Evolutionary conservation across 352 stramenopile species (phyloP).

Genomic region (Phytophthora ohioensis): DNA sequence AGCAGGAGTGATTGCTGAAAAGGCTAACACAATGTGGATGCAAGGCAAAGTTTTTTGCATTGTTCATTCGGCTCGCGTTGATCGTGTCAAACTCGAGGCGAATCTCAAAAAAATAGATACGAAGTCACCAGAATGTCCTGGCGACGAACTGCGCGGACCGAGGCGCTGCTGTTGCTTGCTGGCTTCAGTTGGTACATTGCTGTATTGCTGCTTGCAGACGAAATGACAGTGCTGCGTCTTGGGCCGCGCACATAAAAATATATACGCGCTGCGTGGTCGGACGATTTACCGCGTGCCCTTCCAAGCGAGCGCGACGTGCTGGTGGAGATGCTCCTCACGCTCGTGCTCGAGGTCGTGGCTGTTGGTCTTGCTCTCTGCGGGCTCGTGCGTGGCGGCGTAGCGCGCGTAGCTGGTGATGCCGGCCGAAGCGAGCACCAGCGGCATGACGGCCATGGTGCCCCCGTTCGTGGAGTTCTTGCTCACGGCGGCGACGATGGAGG

Average conservation of each 20-base stretch:
- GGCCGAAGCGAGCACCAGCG: slow-evolving; percentile 69
- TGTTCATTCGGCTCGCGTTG: slow-evolving; percentile 21
- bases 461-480: slow-evolving; percentile 52
- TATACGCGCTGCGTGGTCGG: slow-evolving; percentile 3
- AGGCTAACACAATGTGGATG: neutral
- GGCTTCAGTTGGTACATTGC: too few species aligned
- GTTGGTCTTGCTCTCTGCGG: slow-evolving; percentile 40
- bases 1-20: neutral
- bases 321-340: slow-evolving; percentile 60
- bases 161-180: neutral
- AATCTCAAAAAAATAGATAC: slow-evolving; percentile 31
- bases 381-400: slow-evolving; percentile 54
- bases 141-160: slow-evolving; percentile 9
- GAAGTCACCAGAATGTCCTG: slow-evolving; percentile 11
- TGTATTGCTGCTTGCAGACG: neutral
- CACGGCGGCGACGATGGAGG: slow-evolving; percentile 49
- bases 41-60: slow-evolving; percentile 5
- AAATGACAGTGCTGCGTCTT: neutral
- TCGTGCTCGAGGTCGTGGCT: slow-evolving; percentile 43
- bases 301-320: slow-evolving; percentile 72
- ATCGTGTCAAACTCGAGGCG: slow-evolving; percentile 6
- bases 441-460: slow-evolving; percentile 56
- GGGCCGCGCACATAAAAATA: slow-evolving; percentile 21
- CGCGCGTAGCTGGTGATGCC: slow-evolving; percentile 73
- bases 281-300: slow-evolving; percentile 63